phyloP scores from a whole-genome alignment of 192 early-diverging fungal genomes.

The Pilaira anomala region DNA sequence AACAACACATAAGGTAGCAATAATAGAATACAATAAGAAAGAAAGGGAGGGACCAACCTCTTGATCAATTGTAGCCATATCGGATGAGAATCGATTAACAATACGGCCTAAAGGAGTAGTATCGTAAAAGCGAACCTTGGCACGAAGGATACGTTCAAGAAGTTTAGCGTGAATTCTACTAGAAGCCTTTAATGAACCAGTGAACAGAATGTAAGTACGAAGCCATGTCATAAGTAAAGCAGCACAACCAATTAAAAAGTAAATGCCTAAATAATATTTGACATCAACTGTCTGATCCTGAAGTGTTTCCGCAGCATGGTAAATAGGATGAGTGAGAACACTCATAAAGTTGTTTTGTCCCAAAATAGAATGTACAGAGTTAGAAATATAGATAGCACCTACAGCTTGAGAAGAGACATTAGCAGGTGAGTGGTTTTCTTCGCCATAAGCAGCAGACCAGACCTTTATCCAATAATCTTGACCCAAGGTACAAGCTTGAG shows the following conservation, averaged over 20 bases:
- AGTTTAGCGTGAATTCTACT: conserved; percentile 53
- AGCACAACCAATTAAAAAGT: conserved; percentile 54
- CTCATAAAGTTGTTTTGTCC: background rate
- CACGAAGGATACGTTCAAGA: conserved; percentile 55
- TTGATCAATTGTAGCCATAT: conserved; percentile 82
- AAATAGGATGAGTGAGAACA: background rate
- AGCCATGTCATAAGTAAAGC: conserved; percentile 39
- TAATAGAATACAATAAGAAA: conserved; percentile 49
- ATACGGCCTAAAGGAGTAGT: conserved; percentile 87
- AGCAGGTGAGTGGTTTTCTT: background rate
- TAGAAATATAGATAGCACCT: background rate
- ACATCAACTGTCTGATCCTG: conserved; percentile 37
- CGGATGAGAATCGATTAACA: conserved; percentile 77
- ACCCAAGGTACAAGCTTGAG: conserved; percentile 38
- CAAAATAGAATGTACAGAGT: background rate
- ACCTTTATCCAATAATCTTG: conserved; percentile 68
- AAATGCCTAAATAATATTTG: conserved; percentile 60
- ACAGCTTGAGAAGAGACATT: background rate
- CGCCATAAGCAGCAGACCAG: conserved; percentile 47
- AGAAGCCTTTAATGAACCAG: conserved; percentile 57
- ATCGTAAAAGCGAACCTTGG: conserved; percentile 86
- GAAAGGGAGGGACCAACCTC: conserved; percentile 45
- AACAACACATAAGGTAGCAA: conserved; percentile 56
- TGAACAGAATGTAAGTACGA: conserved; percentile 41
- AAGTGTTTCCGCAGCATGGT: background rate